Base-by-base conservation (phyloP, 140 eudicot genomes). In the Ambrosia hybrid region DNA sequence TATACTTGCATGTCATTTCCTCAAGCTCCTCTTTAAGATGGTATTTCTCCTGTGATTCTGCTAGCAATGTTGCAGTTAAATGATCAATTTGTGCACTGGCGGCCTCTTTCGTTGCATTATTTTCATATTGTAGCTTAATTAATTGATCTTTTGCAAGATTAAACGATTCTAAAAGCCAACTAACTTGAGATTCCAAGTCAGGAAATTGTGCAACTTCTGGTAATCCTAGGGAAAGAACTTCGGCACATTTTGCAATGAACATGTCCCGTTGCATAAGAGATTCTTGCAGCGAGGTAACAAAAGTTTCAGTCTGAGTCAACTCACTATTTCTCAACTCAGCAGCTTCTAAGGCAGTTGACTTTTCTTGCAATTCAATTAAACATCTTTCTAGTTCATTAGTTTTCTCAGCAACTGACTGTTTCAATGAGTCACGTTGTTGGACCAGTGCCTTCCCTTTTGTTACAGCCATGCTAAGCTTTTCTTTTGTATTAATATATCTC, bases 391-490 rank as follows among this genome's bases (percentile, higher is more conserved):
- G 72, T 81, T 94, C 89, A 76, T 88, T 85, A 9, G 92, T 74
- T 81, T 88, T 94, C 34, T 88, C 97, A 61, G 93, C 78, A 76
- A 91, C 75, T 11, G 75, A 72, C 69, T 86, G 97, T 67, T 94
- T 94, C 72, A 94, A 72, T 9, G 96, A 84, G 76, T 90, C 99
- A 62, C 96, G 88, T 51, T 90, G 96, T 78, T 94, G 99, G 52
- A 95, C 97, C 75, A 95, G 76, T 13, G 90, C 95, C 87, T 95
- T 95, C 53, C 99, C 99, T 73, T 91, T 94, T 59, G 99, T 88
- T 73, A 91, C 99, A 53, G 99, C 99, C 87, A 95, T 57, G 78
- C 96, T 83, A 68, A 95, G 96, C 77, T 95, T 95, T 79, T 91
- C 96, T 74, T 95, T 95, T 12, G 97, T 80, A 74, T 86, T 95